Percentiles rank a stretch among this genome's conserved stretches.
Conservation (phyloP, 2,329 filamentous ascomycete genomes). For the Mollisiaceae sp. region DNA sequence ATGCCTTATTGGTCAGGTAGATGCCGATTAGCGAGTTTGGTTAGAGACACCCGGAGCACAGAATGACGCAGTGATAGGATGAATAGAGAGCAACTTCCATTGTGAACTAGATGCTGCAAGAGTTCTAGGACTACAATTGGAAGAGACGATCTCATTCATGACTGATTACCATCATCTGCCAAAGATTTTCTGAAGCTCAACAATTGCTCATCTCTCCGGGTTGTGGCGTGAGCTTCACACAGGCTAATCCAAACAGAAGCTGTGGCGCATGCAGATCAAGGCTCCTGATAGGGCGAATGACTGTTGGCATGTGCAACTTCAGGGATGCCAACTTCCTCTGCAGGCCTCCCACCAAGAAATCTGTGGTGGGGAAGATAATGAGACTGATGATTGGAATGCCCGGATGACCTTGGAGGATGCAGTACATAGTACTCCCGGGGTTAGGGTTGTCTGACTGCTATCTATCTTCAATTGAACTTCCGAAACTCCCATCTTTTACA, state of each 20-base stretch:
- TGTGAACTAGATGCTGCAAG: too few species aligned
- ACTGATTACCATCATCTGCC: background rate
- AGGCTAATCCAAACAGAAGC: constrained; percentile 10
- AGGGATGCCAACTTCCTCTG: constrained; percentile 10
- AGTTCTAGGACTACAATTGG: too few species aligned
- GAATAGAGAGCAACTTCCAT: too few species aligned
- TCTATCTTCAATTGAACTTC: constrained; percentile 17
- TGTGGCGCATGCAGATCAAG: constrained; percentile 17
- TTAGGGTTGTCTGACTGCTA: constrained; percentile 3
- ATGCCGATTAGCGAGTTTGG: constrained; percentile 3
- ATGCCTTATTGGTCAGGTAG: background rate
- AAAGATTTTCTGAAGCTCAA: background rate
- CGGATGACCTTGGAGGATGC: constrained; percentile 7
- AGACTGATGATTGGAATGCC: constrained; percentile 12
- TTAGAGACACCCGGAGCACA: background rate
- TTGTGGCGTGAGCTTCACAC: constrained; percentile 21
- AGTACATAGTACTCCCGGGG: background rate
- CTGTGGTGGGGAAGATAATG: constrained; percentile 9
- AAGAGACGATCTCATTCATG: too few species aligned
- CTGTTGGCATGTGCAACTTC: constrained; percentile 19
- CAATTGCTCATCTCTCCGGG: background rate
- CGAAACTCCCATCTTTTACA: background rate
- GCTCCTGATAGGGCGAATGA: constrained; percentile 15
- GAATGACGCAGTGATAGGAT: background rate
- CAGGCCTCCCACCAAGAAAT: constrained; percentile 13